Conservation (phyloP, 495 filamentous ascomycete species). For the Penicillium canariense region DNA sequence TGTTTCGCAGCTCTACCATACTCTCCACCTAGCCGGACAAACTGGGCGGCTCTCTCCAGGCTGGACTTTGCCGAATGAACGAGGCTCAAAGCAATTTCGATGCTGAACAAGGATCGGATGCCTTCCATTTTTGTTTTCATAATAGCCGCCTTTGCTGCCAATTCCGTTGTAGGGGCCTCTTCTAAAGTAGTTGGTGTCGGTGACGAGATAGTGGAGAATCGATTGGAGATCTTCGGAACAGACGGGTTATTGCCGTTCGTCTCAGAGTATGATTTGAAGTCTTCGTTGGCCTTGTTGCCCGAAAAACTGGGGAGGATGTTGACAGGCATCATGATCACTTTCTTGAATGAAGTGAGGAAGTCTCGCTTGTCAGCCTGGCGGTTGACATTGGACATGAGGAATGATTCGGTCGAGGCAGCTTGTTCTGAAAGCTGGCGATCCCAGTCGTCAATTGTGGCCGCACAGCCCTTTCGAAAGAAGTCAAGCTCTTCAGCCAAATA, state of each 20-base stretch:
- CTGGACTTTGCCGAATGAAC: conserved; percentile 89
- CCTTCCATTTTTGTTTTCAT: conserved; percentile 94
- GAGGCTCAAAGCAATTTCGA: conserved; percentile 87
- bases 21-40: conserved; percentile 74
- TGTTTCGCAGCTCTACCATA: conserved; percentile 80
- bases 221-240: conserved; percentile 48
- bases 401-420: conserved; percentile 86
- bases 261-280: conserved; percentile 33
- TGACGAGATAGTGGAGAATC: conserved; percentile 50
- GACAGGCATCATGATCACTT: conserved; percentile 98
- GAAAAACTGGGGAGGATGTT: conserved; percentile 75
- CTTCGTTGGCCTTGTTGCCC: conserved; percentile 43
- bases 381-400: conserved; percentile 92
- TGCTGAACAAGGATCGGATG: conserved; percentile 90
- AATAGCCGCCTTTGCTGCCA: conserved; percentile 92
- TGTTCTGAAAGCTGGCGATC: conserved; percentile 88
- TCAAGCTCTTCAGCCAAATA: conserved; percentile 93
- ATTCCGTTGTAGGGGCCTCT: conserved; percentile 78
- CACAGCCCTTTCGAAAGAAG: conserved; percentile 72
- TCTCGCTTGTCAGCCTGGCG: conserved; percentile 94
- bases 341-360: conserved; percentile 95
- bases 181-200: conserved; percentile 49
- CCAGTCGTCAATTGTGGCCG: conserved; percentile 77
- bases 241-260: conserved; percentile 32
- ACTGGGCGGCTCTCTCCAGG: conserved; percentile 79